Base-by-base conservation (phyloP, 768 basidiomycete species). In the Boletus patriciae region DNA sequence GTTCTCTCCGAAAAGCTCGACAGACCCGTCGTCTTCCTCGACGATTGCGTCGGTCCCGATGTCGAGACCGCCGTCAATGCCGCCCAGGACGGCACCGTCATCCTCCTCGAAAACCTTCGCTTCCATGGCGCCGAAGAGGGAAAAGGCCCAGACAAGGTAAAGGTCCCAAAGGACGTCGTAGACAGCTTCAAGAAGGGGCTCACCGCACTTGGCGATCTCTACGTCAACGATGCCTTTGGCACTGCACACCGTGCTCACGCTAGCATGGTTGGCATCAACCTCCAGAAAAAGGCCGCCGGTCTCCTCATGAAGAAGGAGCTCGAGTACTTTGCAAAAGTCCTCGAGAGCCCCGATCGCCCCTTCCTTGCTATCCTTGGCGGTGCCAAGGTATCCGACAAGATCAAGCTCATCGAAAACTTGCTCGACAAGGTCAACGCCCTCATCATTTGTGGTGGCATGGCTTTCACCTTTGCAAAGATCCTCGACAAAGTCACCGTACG, bases 71-170 rank as follows among this genome's bases (percentile, higher is more conserved):
- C 86, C 44, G 89, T 97, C 61, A 77, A 79, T 58, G 74, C 70
- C 33, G 81, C 84, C 6, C 64, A 76, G 23, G 67, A 74, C 46
- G 90, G 95, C 47, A 80, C 89, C 42, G 74, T 93, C 64, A 84
- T 98, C 76, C 83, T 99, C 55, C 85, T 99, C 68, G 96, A 99
- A 78, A 99, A 99, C 77, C 80, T 99, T 50, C 90, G 96, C 58
- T 99, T 97, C 85, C 93, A 98, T 75, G 94, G 93, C 62, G 96
- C 96, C 69, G 96, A 99, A 77, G 96, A 99, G 75, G 96, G 96
- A 77, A 94, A 94, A 74, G 87, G 90, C 73, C 93, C 96, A 50
- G 94, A 94, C 67, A 99, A 99, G 81, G 89, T 83, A 65, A 98
- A 98, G 77, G 96, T 97, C 42, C 90, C 94, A 71, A 79, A 89